Conservation (phyloP, 352 stramenopile species). For the Blastocystis sp. region DNA sequence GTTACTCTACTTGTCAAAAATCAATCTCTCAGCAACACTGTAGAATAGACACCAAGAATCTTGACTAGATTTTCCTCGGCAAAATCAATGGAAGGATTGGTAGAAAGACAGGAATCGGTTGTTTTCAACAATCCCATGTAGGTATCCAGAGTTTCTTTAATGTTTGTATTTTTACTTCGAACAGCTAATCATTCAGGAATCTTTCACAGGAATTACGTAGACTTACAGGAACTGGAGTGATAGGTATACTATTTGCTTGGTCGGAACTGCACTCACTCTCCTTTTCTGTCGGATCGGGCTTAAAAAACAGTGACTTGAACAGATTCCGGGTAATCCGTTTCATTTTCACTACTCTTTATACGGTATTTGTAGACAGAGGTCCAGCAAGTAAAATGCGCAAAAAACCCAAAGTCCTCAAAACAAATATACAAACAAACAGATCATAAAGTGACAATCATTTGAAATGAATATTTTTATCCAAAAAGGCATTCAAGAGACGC, state of each 20-base stretch:
- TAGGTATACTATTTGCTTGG: too few species aligned
- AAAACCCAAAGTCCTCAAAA: not conserved
- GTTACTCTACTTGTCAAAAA: not conserved
- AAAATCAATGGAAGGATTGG: not conserved
- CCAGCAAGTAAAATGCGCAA: not conserved
- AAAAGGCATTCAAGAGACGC: constrained; percentile 86
- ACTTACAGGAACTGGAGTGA: not conserved
- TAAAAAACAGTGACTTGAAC: not conserved
- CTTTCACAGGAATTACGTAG: not conserved
- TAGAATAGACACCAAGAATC: not conserved
- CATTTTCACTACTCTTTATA: not conserved
- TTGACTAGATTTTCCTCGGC: constrained; percentile 12
- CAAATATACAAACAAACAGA: constrained; percentile 31
- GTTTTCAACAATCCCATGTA: not conserved
- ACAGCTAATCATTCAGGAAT: not conserved
- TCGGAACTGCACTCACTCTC: too few species aligned
- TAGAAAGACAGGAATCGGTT: not conserved
- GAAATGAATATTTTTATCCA: constrained; percentile 91
- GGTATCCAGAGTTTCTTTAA: not conserved
- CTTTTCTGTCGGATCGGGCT: not conserved
- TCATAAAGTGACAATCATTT: constrained; percentile 67
- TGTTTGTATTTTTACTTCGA: constrained; percentile 19
- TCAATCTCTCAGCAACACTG: not conserved
- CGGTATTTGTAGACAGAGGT: not conserved
- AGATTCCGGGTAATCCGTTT: not conserved